phyloP scores from a whole-genome alignment of 768 basidiomycete genomes.

The Lactarius sanguifluus region DNA sequence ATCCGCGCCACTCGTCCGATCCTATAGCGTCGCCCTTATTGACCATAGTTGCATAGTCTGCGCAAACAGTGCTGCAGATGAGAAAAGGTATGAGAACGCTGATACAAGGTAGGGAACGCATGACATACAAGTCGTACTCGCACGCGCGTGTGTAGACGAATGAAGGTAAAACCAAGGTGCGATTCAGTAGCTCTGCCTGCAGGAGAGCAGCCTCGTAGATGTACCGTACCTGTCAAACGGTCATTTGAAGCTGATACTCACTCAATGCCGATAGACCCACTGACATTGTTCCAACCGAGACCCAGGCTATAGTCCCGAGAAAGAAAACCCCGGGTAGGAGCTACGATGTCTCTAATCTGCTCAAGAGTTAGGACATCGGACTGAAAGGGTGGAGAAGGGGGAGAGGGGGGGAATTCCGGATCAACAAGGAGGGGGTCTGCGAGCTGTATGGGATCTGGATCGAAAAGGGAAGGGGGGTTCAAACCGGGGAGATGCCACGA shows the following conservation, averaged over 20 bases:
- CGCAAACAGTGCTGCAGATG: constrained; percentile 37
- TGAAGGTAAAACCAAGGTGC: constrained; percentile 46
- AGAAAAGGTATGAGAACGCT: neutral
- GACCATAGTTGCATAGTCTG: constrained; percentile 44
- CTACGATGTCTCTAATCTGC: constrained; percentile 37
- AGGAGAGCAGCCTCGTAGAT: constrained; percentile 49
- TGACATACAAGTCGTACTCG: constrained; percentile 41
- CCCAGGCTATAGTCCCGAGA: constrained; percentile 45
- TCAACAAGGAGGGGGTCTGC: neutral
- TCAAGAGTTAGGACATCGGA: constrained; percentile 35
- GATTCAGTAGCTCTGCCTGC: constrained; percentile 44
- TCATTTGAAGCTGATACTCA: constrained; percentile 9
- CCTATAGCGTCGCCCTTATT: constrained; percentile 46
- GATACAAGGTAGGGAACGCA: constrained; percentile 16
- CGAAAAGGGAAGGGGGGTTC: neutral
- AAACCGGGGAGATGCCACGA: neutral
- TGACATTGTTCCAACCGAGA: constrained; percentile 51
- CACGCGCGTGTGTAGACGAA: constrained; percentile 48
- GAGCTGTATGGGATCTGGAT: neutral
- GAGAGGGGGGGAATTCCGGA: neutral
- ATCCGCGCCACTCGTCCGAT: constrained; percentile 43
- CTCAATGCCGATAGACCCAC: constrained; percentile 19
- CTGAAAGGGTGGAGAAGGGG: neutral
- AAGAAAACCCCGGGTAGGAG: constrained; percentile 44
- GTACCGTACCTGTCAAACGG: constrained; percentile 42